Evolutionary conservation across 208 protist species (phyloP).

Genomic region (Crithidia fasciculata): DNA sequence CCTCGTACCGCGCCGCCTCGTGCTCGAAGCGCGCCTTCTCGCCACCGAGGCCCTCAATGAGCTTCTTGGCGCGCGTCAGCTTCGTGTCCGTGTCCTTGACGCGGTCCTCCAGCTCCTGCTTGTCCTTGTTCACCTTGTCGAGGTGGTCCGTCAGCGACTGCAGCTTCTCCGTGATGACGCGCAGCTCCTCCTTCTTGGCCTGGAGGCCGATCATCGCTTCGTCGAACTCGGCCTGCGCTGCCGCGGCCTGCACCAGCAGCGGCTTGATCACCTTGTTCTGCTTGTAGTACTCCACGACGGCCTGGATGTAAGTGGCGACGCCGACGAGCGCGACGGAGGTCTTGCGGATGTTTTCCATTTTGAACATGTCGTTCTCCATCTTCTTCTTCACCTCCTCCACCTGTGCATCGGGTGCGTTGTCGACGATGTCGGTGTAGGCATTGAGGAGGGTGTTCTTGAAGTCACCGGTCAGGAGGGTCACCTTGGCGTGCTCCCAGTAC

Average conservation of each 20-base stretch:
- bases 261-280: conserved; percentile 97
- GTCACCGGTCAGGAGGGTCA: conserved; percentile 81
- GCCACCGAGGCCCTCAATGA: conserved; percentile 95
- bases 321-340: conserved; percentile 91
- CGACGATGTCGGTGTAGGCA: conserved; percentile 87
- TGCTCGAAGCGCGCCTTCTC: conserved; percentile 94
- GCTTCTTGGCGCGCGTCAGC: conserved; percentile 93
- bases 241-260: conserved; percentile 86
- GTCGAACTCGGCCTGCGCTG: conserved; percentile 88
- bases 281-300: conserved; percentile 98
- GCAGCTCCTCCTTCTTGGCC: conserved; percentile 92
- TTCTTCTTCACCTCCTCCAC: conserved; percentile 96
- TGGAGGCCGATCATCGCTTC: conserved; percentile 87
- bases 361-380: conserved; percentile 93
- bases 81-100: conserved; percentile 94
- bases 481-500: conserved; percentile 95
- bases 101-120: conserved; percentile 92
- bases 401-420: conserved; percentile 84
- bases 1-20: conserved; percentile 80
- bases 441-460: conserved; percentile 91
- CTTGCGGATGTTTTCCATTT: conserved; percentile 93
- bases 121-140: conserved; percentile 86
- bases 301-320: conserved; percentile 97
- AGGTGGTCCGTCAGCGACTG: conserved; percentile 80
- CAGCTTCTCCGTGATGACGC: conserved; percentile 92